Evolutionary conservation across 148 eudicot genomes (phyloP), one percentile per base, ranked within the genome.

Genomic region (Arctostaphylos glauca): DNA sequence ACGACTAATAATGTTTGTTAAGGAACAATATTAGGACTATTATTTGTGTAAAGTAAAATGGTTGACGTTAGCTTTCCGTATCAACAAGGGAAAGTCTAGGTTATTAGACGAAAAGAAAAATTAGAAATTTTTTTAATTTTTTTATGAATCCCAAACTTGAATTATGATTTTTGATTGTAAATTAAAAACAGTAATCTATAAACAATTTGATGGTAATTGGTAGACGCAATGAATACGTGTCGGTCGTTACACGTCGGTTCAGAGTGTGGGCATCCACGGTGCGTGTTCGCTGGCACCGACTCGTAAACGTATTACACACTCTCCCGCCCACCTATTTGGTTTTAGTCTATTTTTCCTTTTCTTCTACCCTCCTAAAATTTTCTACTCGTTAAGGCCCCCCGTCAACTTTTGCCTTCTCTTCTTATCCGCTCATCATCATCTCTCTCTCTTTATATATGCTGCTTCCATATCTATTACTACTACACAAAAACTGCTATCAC

Each of bases 391-490:
- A 38, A 25, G 14, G 5, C 9, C 8, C n/a, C 68, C 10, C 23
- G 55, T 60, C 74, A n/a, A 58, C 41, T 43, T 47, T 81, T 43
- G 49, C 78, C 66, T 55, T 55, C 82, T 67, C 38, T 38, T 81
- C 83, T 73, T 55, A 73, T 73, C 70, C 78, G 55, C 3, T 13
- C 72, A 5, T 21, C 31, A 4, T 38, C 19, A 9, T 12, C 3
- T 55, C 15, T 5, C 18, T 13, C 15, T 47, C 23, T 23, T n/a
- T 23, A 12, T 9, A 6, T 55, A 78, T n/a, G n/a, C n/a, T n/a
- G n/a, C n/a, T n/a, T n/a, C n/a, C n/a, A n/a, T n/a, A n/a, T n/a
- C n/a, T n/a, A n/a, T n/a, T n/a, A n/a, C n/a, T n/a, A n/a, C 43
- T 15, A 15, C 16, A 5, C 48, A 58, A 21, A 78, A 2, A 43